A percentile compares a stretch with the other conserved stretches of the same genome.
phyloP scores from a whole-genome alignment of 1,139 yeast species.

The Kodamaea plutei region DNA sequence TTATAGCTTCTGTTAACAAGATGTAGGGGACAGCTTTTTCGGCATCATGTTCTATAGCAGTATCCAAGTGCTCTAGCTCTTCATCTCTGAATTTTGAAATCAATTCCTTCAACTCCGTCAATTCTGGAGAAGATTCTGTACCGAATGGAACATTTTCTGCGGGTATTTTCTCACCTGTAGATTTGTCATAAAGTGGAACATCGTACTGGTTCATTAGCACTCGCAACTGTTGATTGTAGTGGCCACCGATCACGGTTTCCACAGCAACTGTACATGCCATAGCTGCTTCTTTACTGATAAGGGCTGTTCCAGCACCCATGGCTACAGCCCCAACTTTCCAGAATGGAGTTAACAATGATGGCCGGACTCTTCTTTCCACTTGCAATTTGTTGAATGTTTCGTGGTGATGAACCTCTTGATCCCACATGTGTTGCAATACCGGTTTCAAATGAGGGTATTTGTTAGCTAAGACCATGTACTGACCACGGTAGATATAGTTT shows the following conservation, averaged over 20 bases:
- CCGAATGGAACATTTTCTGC: constrained; percentile 22
- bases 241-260: constrained; percentile 96
- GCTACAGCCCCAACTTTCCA: constrained; percentile 92
- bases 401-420: constrained; percentile 90
- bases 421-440: constrained; percentile 94
- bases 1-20: constrained; percentile 82
- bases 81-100: constrained; percentile 86
- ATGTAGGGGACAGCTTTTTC: constrained; percentile 90
- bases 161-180: constrained; percentile 30
- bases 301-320: constrained; percentile 83
- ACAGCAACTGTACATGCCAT: constrained; percentile 99
- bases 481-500: constrained; percentile 88
- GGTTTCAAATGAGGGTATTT: constrained; percentile 70
- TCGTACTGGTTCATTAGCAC: constrained; percentile 61
- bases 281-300: constrained; percentile 90
- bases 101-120: constrained; percentile 52
- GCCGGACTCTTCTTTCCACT: constrained; percentile 75
- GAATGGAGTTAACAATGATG: constrained; percentile 82
- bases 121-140: constrained; percentile 47
- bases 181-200: constrained; percentile 42
- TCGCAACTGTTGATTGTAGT: constrained; percentile 86
- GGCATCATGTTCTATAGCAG: constrained; percentile 89
- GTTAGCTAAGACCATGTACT: constrained; percentile 67
- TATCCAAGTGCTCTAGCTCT: constrained; percentile 90
- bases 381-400: constrained; percentile 78